Conservation (phyloP, 208 protist species). For the Leishmania aethiopica region DNA sequence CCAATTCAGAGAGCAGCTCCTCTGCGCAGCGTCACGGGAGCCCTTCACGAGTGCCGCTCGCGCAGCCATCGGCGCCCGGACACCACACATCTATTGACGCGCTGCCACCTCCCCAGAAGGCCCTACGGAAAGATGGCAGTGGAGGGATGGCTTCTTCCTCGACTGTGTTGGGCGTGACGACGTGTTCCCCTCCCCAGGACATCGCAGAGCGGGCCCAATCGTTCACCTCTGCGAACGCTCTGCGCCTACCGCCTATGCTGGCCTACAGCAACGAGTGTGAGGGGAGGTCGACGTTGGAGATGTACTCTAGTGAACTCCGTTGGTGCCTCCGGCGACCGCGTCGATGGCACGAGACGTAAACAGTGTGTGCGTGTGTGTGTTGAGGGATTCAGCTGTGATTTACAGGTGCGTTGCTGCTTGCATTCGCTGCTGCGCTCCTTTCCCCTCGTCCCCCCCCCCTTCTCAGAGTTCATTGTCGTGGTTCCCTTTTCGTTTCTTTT, state of each 20-base stretch:
- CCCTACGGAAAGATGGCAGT: background rate
- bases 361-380: background rate
- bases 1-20: too few relatives aligned
- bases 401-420: background rate
- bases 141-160: background rate
- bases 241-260: conserved; percentile 14
- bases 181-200: background rate
- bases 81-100: background rate
- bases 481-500: background rate
- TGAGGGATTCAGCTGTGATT: background rate
- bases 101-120: background rate
- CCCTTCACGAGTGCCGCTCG: background rate
- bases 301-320: conserved; percentile 27
- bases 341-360: background rate
- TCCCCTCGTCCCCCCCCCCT: background rate
- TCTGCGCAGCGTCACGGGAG: background rate
- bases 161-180: background rate
- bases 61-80: background rate
- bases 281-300: conserved; percentile 9
- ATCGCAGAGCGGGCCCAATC: background rate
- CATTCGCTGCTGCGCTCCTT: background rate
- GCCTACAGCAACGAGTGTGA: conserved; percentile 15
- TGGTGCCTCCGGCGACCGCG: conserved; percentile 20
- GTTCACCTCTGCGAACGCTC: background rate
- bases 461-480: background rate